A percentile compares a stretch with the other conserved stretches of the same genome.
Evolutionary conservation across 148 eudicot species (phyloP).

Genomic region (Camellia sinensis): DNA sequence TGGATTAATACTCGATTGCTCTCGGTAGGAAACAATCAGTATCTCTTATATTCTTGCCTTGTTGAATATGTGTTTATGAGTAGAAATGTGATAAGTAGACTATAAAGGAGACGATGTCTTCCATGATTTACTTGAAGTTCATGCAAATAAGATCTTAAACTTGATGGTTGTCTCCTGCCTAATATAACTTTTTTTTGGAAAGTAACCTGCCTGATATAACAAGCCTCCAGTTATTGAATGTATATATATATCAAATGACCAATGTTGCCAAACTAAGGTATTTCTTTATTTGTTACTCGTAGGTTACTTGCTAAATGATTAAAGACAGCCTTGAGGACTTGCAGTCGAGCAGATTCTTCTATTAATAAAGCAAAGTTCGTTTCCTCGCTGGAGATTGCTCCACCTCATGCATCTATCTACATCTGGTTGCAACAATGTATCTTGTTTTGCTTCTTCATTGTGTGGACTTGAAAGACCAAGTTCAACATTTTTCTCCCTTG

Average conservation of each 20-base stretch:
- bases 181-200: not conserved
- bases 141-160: not conserved
- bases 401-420: not conserved
- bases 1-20: not conserved
- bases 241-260: not conserved
- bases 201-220: not conserved
- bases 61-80: not conserved
- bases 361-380: not conserved
- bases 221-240: not conserved
- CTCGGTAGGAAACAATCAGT: not conserved
- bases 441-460: not conserved
- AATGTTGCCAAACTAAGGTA: not conserved
- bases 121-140: slow-evolving; percentile 1
- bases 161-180: not conserved
- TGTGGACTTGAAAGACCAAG: not conserved
- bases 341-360: not conserved
- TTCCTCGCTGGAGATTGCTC: not conserved
- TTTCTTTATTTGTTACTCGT: not conserved
- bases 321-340: not conserved
- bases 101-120: not conserved
- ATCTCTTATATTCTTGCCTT: not conserved
- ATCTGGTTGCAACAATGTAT: not conserved
- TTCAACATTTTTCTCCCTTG: not conserved
- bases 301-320: not conserved
- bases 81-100: not conserved